Base-by-base conservation (phyloP, 129 eudicot species). In the Centrapalus pauciflorus region DNA sequence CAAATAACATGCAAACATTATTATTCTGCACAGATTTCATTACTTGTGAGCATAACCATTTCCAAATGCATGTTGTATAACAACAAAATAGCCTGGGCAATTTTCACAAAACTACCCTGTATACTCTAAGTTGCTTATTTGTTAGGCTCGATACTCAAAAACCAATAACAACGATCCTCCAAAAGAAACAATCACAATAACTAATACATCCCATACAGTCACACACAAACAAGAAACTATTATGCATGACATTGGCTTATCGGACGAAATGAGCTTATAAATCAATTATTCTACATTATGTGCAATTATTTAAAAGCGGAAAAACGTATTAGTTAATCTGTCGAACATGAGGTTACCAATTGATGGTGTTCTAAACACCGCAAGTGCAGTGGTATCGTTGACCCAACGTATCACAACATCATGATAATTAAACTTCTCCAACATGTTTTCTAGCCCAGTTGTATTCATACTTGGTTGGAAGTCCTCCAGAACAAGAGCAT, bases 361-460 rank as follows among this genome's bases (percentile, higher is more conserved):
- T 66, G 90, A 72, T 71, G 97, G 93, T 43, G 93, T 81, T 68
- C 77, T 88, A 76, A 94, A 94, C 32, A 94, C 95, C n/a, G 90
- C 97, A 61, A 94, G 80, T 46, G 99, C 95, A 46, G 82, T 77
- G n/a, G 95, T 86, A 77, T 94, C 97, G 67, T 87, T 84, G 56
- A 94, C 68, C 99, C 99, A 94, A 25, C 95, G 97, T 67, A 94
- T 84, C 40, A 79, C 85, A 64, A 82, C 75, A 45, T 79, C 87
- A 2, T 68, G 79, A 70, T 84, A 96, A 59, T 85, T 89, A 67
- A 84, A 94, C 66, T 65, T 77, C 52, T 69, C 83, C 63, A 94
- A 62, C 69, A 89, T 52, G 71, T 76, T 89, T 88, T 94, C 99
- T 1, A 94, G 86, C 77, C 89, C 88, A 57, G 65, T 71, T 26